A percentile compares a stretch with the other conserved stretches of the same genome.
Evolutionary conservation across 495 filamentous ascomycete species (phyloP).

Genomic region (Aspergillus leporis): DNA sequence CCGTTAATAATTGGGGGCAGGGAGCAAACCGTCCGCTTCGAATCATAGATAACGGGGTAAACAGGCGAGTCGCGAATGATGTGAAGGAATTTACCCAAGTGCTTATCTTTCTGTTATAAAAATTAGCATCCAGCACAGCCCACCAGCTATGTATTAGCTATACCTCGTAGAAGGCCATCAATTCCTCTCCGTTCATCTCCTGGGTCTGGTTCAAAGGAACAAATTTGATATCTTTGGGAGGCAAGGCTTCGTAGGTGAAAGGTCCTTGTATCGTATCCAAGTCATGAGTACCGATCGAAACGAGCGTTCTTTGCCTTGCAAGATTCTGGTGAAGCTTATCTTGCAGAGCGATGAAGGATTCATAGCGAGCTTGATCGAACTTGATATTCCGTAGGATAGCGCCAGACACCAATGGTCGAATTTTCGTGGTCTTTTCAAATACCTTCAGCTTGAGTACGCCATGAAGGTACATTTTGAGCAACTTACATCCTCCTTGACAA

Average conservation of each 20-base stretch:
- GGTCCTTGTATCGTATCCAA: slow-evolving; percentile 91
- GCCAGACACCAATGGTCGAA: slow-evolving; percentile 83
- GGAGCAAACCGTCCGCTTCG: slow-evolving; percentile 83
- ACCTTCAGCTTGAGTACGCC: slow-evolving; percentile 5
- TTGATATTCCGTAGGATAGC: slow-evolving; percentile 87
- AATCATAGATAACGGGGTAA: slow-evolving; percentile 96
- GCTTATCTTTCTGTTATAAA: slow-evolving; percentile 66
- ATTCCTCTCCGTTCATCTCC: slow-evolving; percentile 79
- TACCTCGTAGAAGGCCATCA: slow-evolving; percentile 94
- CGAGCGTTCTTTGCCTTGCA: slow-evolving; percentile 86
- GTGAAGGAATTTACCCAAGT: slow-evolving; percentile 79
- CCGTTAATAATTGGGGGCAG: slow-evolving; percentile 98
- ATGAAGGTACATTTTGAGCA: not conserved
- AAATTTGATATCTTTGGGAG: slow-evolving; percentile 92
- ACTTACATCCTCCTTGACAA: slow-evolving; percentile 68
- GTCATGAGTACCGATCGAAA: slow-evolving; percentile 96
- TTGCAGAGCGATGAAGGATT: slow-evolving; percentile 96
- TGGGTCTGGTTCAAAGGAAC: slow-evolving; percentile 86
- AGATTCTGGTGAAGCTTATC: slow-evolving; percentile 98
- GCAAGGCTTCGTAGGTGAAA: slow-evolving; percentile 92
- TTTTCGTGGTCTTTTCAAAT: slow-evolving; percentile 60
- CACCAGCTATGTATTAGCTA: slow-evolving; percentile 8
- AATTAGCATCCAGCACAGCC: slow-evolving; percentile 15
- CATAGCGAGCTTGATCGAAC: slow-evolving; percentile 87
- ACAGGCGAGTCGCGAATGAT: slow-evolving; percentile 93